phyloP scores from a whole-genome alignment of 2,329 filamentous ascomycete species.

The Penicillium sp. region DNA sequence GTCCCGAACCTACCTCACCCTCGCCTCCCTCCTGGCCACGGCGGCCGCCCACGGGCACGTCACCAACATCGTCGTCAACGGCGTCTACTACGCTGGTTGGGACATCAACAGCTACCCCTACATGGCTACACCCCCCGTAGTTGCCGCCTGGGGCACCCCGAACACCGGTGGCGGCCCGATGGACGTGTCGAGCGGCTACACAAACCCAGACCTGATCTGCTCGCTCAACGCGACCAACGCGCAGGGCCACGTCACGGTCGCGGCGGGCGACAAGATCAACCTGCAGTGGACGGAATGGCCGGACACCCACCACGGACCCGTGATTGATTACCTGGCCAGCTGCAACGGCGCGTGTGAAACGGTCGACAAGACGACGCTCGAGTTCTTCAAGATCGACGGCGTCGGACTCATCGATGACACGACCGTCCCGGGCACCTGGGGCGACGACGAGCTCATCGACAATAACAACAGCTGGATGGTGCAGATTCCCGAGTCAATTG shows the following conservation, averaged over 20 bases:
- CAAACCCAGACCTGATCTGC: constrained; percentile 57
- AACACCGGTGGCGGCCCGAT: constrained; percentile 39
- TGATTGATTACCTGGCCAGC: constrained; percentile 65
- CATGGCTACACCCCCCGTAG: constrained; percentile 39
- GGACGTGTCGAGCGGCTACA: constrained; percentile 52
- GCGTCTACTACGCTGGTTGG: constrained; percentile 26
- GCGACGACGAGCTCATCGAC: constrained; percentile 55
- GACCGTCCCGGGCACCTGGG: constrained; percentile 55
- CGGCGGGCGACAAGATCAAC: constrained; percentile 61
- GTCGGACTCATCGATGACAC: constrained; percentile 54
- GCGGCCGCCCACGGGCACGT: constrained; percentile 22
- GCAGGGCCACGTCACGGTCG: constrained; percentile 55
- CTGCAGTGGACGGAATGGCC: constrained; percentile 69
- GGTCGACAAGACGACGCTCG: constrained; percentile 55
- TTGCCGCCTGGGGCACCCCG: constrained; percentile 59
- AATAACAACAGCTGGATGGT: constrained; percentile 55
- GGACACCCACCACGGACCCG: constrained; percentile 63
- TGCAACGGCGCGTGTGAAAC: constrained; percentile 59
- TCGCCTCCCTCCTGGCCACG: constrained; percentile 26
- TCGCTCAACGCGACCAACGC: constrained; percentile 60
- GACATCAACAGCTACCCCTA: constrained; percentile 40
- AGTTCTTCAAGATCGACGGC: constrained; percentile 67
- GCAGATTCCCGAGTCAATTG: constrained; percentile 49
- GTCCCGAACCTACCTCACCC: constrained; percentile 17
- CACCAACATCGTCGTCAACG: constrained; percentile 27